phyloP scores from a whole-genome alignment of 805 yeast species.

The Candida loeiensis region DNA sequence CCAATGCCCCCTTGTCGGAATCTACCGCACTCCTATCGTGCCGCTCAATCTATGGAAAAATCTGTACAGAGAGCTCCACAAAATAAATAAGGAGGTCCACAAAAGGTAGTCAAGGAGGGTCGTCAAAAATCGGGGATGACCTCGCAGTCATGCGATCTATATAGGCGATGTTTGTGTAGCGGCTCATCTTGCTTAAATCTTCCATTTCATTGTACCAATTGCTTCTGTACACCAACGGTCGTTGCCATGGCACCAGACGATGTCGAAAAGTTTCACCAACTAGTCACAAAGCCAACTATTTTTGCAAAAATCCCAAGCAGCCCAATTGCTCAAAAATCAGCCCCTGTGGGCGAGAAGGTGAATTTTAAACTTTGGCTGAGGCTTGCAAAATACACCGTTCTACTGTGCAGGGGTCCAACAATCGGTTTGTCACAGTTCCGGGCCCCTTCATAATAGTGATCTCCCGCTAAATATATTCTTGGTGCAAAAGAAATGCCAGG shows the following conservation, averaged over 20 bases:
- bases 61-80: too few relatives aligned
- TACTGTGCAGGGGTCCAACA: not conserved
- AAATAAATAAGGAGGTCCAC: too few relatives aligned
- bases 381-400: not conserved
- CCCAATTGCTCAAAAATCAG: not conserved
- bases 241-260: conserved; percentile 3
- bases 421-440: not conserved
- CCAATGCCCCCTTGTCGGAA: too few relatives aligned
- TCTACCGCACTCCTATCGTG: too few relatives aligned
- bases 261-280: not conserved
- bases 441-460: not conserved
- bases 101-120: too few relatives aligned
- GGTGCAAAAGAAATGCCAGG: not conserved
- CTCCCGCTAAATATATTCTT: not conserved
- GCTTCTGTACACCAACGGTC: not conserved
- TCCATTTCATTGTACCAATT: not conserved
- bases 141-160: not conserved
- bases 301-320: not conserved
- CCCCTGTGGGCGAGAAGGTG: not conserved
- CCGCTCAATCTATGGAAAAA: too few relatives aligned
- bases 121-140: too few relatives aligned
- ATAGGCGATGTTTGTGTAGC: not conserved
- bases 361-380: not conserved
- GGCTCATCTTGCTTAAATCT: not conserved
- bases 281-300: not conserved